These are phyloP conservation scores for Physocladia obscura DNA, from an alignment of 192 early-diverging fungal species.

Conservation along the genomic window DNA sequence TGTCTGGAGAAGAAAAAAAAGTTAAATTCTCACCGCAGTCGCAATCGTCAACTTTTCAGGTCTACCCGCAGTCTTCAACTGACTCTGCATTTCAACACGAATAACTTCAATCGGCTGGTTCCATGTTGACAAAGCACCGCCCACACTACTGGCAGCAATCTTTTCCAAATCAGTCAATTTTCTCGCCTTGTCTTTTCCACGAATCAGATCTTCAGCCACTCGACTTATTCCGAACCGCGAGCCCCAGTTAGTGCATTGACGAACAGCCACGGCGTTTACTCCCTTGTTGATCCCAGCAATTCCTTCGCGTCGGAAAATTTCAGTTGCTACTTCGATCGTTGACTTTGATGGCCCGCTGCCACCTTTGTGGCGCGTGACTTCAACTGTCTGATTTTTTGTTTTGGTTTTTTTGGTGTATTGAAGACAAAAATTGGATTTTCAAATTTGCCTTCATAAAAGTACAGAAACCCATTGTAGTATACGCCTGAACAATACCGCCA, in stretches of 20 bases:
- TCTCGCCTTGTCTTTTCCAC: slow-evolving; percentile 33
- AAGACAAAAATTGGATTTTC: too few species aligned
- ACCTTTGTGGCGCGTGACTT: slow-evolving; percentile 92
- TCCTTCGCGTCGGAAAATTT: slow-evolving; percentile 91
- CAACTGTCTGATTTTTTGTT: slow-evolving; percentile 70
- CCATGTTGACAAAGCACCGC: slow-evolving; percentile 93
- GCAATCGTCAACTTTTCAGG: slow-evolving; percentile 91
- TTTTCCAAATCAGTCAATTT: slow-evolving; percentile 55
- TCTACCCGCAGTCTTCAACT: slow-evolving; percentile 81
- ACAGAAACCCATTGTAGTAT: slow-evolving; percentile 99
- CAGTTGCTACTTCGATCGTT: slow-evolving; percentile 79
- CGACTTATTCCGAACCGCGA: slow-evolving; percentile 75
- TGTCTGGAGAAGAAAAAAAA: background rate
- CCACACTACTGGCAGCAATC: slow-evolving; percentile 77
- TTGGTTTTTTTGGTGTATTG: background rate
- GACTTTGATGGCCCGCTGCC: slow-evolving; percentile 58
- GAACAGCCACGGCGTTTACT: slow-evolving; percentile 94
- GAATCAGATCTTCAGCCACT: slow-evolving; percentile 64
- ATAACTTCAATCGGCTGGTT: slow-evolving; percentile 99
- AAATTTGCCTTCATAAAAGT: slow-evolving; percentile 82
- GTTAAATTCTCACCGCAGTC: slow-evolving; percentile 46
- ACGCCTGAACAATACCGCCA: slow-evolving; percentile 76
- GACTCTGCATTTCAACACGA: slow-evolving; percentile 97
- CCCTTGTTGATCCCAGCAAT: slow-evolving; percentile 98
- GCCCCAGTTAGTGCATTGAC: slow-evolving; percentile 98